phyloP scores from a whole-genome alignment of 768 basidiomycete species.

The Kwoniella dendrophila region DNA sequence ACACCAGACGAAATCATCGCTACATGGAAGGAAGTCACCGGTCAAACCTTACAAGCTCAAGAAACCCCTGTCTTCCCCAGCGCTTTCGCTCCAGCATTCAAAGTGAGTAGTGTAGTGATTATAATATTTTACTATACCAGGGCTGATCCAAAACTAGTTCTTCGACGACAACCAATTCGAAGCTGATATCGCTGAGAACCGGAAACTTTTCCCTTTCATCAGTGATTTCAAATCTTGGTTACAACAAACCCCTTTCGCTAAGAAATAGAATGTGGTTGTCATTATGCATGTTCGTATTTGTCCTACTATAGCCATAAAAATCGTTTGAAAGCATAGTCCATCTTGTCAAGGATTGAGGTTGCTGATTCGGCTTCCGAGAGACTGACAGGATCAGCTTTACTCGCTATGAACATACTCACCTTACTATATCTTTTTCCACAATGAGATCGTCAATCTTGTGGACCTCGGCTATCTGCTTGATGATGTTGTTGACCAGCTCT shows the following conservation, averaged over 20 bases:
- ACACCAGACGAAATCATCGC: constrained; percentile 17
- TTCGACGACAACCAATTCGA: constrained; percentile 16
- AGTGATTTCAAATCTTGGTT: constrained; percentile 17
- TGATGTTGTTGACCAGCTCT: constrained; percentile 75
- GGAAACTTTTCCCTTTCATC: constrained; percentile 10
- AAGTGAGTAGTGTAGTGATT: constrained; percentile 3
- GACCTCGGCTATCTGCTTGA: constrained; percentile 65
- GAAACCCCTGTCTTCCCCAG: constrained; percentile 13
- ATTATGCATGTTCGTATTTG: not conserved
- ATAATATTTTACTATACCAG: not conserved
- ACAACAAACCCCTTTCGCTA: constrained; percentile 10
- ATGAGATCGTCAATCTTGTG: constrained; percentile 61
- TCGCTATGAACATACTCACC: constrained; percentile 59
- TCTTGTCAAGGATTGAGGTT: constrained; percentile 84
- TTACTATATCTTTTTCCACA: constrained; percentile 72
- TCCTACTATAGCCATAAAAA: constrained; percentile 69
- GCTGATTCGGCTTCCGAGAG: constrained; percentile 78
- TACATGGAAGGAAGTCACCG: constrained; percentile 18
- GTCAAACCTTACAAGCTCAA: constrained; percentile 9
- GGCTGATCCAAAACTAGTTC: constrained; percentile 7
- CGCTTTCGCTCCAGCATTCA: constrained; percentile 3
- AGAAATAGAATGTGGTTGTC: not conserved
- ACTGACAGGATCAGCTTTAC: constrained; percentile 57
- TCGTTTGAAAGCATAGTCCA: constrained; percentile 91
- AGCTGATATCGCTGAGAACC: constrained; percentile 7